Conservation (phyloP, 78 protist genomes). For the Dictyostelium firmibasis region DNA sequence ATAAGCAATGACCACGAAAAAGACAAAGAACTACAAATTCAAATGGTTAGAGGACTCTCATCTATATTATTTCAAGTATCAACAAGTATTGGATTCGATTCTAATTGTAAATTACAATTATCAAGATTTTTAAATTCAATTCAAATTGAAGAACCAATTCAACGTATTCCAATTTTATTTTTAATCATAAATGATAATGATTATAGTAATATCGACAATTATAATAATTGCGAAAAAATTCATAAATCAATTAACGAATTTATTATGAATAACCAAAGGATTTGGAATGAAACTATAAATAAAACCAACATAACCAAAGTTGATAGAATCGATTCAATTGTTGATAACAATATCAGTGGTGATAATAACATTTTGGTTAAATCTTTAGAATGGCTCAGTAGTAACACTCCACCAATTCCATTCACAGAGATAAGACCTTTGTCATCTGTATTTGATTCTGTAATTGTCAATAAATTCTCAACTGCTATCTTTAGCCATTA, state of each 20-base stretch:
- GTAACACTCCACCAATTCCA: background rate
- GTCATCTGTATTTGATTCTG: background rate
- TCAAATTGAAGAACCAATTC: background rate
- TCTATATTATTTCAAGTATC: background rate
- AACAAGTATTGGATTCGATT: background rate
- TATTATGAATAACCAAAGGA: background rate
- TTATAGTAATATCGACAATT: background rate
- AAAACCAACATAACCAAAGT: background rate
- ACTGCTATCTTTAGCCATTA: background rate
- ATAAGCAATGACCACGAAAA: background rate
- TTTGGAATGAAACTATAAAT: background rate
- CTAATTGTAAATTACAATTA: background rate
- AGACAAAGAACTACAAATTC: background rate
- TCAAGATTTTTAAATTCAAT: background rate
- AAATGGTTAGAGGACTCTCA: background rate
- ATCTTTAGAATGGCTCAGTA: background rate
- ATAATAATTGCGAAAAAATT: background rate
- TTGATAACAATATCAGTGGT: no score
- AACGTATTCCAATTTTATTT: background rate
- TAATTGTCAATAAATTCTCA: background rate
- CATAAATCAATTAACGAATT: background rate
- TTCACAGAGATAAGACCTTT: conserved; percentile 11
- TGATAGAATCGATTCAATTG: background rate
- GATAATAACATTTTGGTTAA: background rate
- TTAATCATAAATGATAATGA: background rate